These are phyloP conservation scores for Colletotrichum lindemuthianum DNA, from an alignment of 2,329 filamentous ascomycete species.

Conservation along the genomic window DNA sequence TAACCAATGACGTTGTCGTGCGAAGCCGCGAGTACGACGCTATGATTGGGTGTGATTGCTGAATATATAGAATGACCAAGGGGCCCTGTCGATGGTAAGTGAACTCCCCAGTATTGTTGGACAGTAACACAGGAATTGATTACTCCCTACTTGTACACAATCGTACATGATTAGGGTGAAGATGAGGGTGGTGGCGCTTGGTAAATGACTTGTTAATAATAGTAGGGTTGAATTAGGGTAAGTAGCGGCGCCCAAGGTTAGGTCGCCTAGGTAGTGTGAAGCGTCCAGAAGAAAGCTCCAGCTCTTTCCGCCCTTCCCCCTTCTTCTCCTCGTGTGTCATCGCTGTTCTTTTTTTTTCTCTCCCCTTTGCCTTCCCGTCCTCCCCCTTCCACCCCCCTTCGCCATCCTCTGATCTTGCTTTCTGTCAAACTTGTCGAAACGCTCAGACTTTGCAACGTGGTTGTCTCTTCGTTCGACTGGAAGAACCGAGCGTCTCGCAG, in stretches of 20 bases:
- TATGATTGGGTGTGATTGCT: slow-evolving; percentile 20
- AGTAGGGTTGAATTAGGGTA: slow-evolving; percentile 15
- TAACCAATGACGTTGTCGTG: slow-evolving; percentile 11
- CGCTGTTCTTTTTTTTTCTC: background rate
- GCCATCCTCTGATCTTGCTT: background rate
- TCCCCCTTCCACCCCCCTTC: background rate
- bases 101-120: background rate
- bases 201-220: too few species aligned
- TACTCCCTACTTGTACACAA: too few species aligned
- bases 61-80: slow-evolving; percentile 2
- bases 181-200: slow-evolving; percentile 17
- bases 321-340: background rate
- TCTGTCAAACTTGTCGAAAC: background rate
- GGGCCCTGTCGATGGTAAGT: slow-evolving; percentile 9
- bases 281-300: background rate
- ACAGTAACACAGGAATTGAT: too few species aligned
- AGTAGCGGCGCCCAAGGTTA: background rate
- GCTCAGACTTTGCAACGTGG: slow-evolving; percentile 19
- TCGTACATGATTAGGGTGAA: too few species aligned
- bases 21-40: slow-evolving; percentile 1
- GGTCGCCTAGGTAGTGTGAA: too few species aligned
- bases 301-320: background rate
- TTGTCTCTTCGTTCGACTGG: background rate
- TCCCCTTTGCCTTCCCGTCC: background rate
- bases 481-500: slow-evolving; percentile 11